phyloP scores from a whole-genome alignment of 1,139 yeast genomes.

The Suhomyces yuchorum region DNA sequence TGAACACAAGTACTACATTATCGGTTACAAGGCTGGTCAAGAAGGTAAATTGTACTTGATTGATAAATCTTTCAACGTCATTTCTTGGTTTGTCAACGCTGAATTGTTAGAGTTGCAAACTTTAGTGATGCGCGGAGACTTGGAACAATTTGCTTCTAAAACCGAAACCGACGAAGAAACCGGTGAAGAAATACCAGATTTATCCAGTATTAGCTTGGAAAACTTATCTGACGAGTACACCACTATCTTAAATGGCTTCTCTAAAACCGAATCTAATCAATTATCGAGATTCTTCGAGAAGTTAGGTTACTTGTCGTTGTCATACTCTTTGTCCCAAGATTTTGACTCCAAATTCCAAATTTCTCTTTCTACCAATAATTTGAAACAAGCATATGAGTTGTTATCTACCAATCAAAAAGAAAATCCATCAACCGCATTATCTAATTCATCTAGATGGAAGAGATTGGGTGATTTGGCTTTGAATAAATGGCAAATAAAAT shows the following conservation, averaged over 20 bases:
- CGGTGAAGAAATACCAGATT: constrained; percentile 43
- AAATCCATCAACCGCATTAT: constrained; percentile 36
- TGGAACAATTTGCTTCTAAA: constrained; percentile 49
- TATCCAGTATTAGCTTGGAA: constrained; percentile 62
- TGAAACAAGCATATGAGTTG: constrained; percentile 71
- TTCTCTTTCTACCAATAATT: constrained; percentile 67
- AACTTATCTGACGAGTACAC: constrained; percentile 61
- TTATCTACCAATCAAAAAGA: constrained; percentile 61
- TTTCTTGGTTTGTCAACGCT: constrained; percentile 79
- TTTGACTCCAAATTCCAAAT: constrained; percentile 81
- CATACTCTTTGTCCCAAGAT: constrained; percentile 80
- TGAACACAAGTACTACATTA: constrained; percentile 81
- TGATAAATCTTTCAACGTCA: constrained; percentile 84
- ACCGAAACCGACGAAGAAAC: constrained; percentile 39
- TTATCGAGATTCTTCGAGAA: constrained; percentile 92
- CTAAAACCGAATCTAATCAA: constrained; percentile 70
- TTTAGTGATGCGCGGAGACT: constrained; percentile 89
- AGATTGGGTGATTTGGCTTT: constrained; percentile 87
- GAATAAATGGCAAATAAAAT: constrained; percentile 71
- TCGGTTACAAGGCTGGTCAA: constrained; percentile 82
- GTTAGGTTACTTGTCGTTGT: constrained; percentile 83
- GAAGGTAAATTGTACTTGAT: constrained; percentile 88
- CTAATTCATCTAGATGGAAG: constrained; percentile 71
- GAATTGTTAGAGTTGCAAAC: constrained; percentile 94
- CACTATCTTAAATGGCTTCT: constrained; percentile 48